phyloP scores from a whole-genome alignment of 805 yeast species.

The Cyberlindnera subsufficiens region DNA sequence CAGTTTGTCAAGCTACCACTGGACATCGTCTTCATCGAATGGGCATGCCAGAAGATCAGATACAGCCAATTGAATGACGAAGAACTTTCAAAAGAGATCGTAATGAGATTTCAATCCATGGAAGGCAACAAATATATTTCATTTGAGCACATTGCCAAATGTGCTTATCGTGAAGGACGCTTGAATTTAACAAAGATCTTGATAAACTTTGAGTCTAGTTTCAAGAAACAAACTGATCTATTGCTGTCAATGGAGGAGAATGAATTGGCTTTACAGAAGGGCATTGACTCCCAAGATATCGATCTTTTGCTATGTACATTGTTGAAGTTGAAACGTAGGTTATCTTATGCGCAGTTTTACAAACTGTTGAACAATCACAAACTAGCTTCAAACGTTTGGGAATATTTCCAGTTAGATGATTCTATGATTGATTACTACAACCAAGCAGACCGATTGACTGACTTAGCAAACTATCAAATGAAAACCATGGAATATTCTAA shows the following conservation, averaged over 20 bases:
- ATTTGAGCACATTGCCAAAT: constrained; percentile 51
- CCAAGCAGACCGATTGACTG: constrained; percentile 55
- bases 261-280: constrained; percentile 60
- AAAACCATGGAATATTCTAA: constrained; percentile 11
- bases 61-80: constrained; percentile 51
- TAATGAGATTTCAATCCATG: constrained; percentile 35
- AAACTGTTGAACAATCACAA: constrained; percentile 48
- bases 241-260: constrained; percentile 68
- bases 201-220: constrained; percentile 56
- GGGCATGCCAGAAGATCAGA: constrained; percentile 75
- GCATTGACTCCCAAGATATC: constrained; percentile 34
- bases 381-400: constrained; percentile 30
- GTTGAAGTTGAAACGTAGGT: constrained; percentile 41
- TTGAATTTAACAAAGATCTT: constrained; percentile 57
- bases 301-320: constrained; percentile 58
- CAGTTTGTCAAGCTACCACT: constrained; percentile 41
- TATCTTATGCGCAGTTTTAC: constrained; percentile 64
- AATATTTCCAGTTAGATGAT: constrained; percentile 29
- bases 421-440: constrained; percentile 49
- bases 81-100: constrained; percentile 45
- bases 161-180: constrained; percentile 82
- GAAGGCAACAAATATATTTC: constrained; percentile 36
- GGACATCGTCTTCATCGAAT: constrained; percentile 56
- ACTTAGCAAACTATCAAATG: constrained; percentile 38
- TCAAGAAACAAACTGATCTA: constrained; percentile 54